Evolutionary conservation across 2,329 filamentous ascomycete species (phyloP).

Genomic region (Stromatinia cepivora): DNA sequence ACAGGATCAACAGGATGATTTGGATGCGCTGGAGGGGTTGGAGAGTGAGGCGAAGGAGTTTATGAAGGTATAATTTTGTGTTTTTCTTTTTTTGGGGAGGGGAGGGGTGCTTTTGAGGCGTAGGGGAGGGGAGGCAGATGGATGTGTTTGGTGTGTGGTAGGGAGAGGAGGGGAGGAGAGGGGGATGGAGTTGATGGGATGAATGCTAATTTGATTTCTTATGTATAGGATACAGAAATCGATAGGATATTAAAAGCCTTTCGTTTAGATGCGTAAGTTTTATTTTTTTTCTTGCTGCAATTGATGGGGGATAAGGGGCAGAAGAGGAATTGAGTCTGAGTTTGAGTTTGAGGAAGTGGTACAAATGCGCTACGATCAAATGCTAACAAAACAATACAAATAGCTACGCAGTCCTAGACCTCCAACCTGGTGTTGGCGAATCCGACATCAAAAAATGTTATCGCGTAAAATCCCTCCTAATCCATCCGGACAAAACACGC

Average conservation of each 20-base stretch:
- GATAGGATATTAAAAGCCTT: conserved; percentile 92
- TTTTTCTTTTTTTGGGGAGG: conserved; percentile 20
- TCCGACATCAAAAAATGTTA: conserved; percentile 94
- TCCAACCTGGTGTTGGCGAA: conserved; percentile 92
- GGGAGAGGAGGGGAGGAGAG: not conserved
- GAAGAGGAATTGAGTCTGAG: not conserved
- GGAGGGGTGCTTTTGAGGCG: accelerated
- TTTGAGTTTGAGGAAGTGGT: not conserved
- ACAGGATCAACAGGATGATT: conserved; percentile 50
- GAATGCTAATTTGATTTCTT: conserved; percentile 11
- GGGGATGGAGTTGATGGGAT: conserved; percentile 13
- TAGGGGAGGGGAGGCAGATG: not conserved
- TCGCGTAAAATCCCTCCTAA: conserved; percentile 96
- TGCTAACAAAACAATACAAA: conserved; percentile 23
- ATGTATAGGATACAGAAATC: conserved; percentile 81
- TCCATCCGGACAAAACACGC: conserved; percentile 96
- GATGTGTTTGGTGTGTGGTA: not conserved
- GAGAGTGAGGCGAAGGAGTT: conserved; percentile 87
- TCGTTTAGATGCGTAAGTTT: conserved; percentile 66
- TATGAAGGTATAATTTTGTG: conserved; percentile 64
- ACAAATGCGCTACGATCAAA: not conserved
- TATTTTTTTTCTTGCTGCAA: not conserved
- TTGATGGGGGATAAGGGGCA: not conserved
- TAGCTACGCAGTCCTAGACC: conserved; percentile 89
- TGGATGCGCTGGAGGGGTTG: conserved; percentile 76